Evolutionary conservation across 164 flowering plant species (phyloP), one percentile per base, ranked within the genome.

Genomic region (Magnolia sinica): DNA sequence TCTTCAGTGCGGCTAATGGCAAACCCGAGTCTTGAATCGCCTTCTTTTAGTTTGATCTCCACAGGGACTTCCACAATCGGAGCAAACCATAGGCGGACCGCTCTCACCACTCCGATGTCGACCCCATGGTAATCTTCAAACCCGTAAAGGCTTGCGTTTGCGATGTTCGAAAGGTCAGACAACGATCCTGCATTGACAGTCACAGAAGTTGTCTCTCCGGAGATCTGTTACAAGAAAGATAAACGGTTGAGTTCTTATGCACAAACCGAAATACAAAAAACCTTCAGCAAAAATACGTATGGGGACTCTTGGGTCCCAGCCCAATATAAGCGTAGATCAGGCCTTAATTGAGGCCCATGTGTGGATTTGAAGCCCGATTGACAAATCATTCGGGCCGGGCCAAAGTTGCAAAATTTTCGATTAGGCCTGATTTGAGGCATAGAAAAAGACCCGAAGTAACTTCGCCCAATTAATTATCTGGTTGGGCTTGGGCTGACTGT

Each of bases 81-180:
- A 71, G 97, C 87, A 76, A 86, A 95, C 99, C 99, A 95, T 16
- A 95, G 87, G 37, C 99, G 97, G 78, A 92, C 93, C 8, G 98
- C 93, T 82, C 98, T 87, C 64, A 95, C 97, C 1, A 93, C 92
- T 64, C 99, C 99, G 37, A 95, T 90, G 83, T 95, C 99, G 11
- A 95, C 92, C 5, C 99, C 99, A 76, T 95, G 99, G 85, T 95
- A 95, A 77, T 95, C 99, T 84, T 95, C 99, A 68, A 95, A 95
- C 3, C 99, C 99, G 74, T 95, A 95, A 10, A 95, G 84, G 77
- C 96, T 92, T 31, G 86, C 89, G 82, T 89, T 89, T 23, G 96
- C 92, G 9, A 95, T 84, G 75, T 89, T 89, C 0, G 98, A 84
- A 55, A 95, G 83, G 78, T 93, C 99, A 7, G 96, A 88, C 45